These are phyloP conservation scores for Pneumocystis canis DNA, from an alignment of 1,139 yeast species.

Conservation along the genomic window DNA sequence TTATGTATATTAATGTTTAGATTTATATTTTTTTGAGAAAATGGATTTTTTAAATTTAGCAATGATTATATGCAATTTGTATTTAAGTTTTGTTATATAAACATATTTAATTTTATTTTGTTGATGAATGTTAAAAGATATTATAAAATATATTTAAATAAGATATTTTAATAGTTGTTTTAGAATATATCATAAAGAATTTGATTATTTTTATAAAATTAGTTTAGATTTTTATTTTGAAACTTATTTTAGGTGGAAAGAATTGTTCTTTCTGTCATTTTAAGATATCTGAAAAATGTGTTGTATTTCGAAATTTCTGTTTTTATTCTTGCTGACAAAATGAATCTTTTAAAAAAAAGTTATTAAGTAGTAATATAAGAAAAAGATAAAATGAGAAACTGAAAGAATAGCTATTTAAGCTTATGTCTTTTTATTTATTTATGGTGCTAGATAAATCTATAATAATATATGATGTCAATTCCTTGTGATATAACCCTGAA, in stretches of 20 bases:
- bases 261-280: conserved; percentile 35
- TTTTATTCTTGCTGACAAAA: conserved; percentile 15
- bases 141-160: conserved; percentile 8
- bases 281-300: conserved; percentile 24
- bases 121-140: conserved; percentile 10
- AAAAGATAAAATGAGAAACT: conserved; percentile 12
- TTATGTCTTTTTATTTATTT: neutral
- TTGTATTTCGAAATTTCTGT: conserved; percentile 14
- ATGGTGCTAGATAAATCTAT: neutral
- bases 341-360: conserved; percentile 21
- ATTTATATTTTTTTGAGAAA: too few species aligned
- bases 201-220: conserved; percentile 49
- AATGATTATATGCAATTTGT: conserved; percentile 9
- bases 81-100: conserved; percentile 8
- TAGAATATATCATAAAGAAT: conserved; percentile 44
- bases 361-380: conserved; percentile 20
- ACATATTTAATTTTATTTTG: conserved; percentile 11
- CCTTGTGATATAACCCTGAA: neutral
- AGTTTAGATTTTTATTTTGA: neutral
- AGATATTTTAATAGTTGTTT: conserved; percentile 49
- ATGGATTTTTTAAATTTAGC: conserved; percentile 9
- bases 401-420: conserved; percentile 2
- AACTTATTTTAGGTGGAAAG: conserved; percentile 27
- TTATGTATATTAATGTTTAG: too few species aligned
- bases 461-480: conserved; percentile 7